Evolutionary conservation across 2,329 filamentous ascomycete genomes (phyloP), one percentile per base, ranked within the genome.

Genomic region (Clonostachys chloroleuca): DNA sequence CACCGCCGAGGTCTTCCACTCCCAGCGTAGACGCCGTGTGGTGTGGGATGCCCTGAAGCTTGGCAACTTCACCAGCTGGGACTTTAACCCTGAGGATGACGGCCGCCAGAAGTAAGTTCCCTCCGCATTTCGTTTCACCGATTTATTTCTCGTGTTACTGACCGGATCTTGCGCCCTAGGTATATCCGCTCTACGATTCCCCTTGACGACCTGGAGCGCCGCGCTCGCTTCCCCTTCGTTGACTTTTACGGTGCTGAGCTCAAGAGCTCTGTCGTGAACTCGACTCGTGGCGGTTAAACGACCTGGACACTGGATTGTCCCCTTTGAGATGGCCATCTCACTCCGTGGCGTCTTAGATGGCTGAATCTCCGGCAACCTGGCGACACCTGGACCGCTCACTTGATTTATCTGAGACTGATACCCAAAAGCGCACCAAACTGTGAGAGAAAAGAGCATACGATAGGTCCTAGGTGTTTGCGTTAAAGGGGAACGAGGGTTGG

Each of bases 131-230:
- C n/a, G 12, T 35, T n/a, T 30, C 24, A 14, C 17, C 16, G 17
- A n/a, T 13, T n/a, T 6, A 17, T 13, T 16, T 30, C 24, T 30
- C 24, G 9, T 30, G 24, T 30, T 30, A 10, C 24, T 30, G 24
- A 30, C 24, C 24, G 24, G 24, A 30, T 36, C 6, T 43, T 40
- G 24, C 24, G 9, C 24, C 54, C 51, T 55, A 88, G 88, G 67
- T 95, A 92, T 66, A 95, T 96, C 58, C 87, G 92, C 48, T 89
- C 85, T 34, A 86, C 88, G 61, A 86, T 91, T 56, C 84, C 87
- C 16, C 79, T 94, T 2, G 89, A 94, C 59, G 86, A 91, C 48
- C 74, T 94, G 7, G 89, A 94, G 72, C 79, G 87, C 47, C 80
- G 80, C 51, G 88, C 89, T 39, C 78, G 89, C 40, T 94, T 75